Base-by-base conservation (phyloP, 805 yeast species). In the Yarrowia sp. region DNA sequence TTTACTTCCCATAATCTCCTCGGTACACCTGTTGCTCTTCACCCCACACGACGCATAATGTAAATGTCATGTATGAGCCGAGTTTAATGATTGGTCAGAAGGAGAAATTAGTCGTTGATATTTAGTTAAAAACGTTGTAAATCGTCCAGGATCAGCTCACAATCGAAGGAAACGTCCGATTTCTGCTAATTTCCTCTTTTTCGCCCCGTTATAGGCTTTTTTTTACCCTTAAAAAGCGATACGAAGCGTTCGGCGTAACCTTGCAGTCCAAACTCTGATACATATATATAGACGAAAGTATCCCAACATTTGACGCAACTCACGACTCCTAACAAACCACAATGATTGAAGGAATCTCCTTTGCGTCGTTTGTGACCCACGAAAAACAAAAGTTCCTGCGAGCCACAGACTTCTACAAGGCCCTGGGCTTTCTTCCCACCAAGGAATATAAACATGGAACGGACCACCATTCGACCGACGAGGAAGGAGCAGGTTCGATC, bases 321-420 rank as follows among this genome's bases (percentile, higher is more conserved):
- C n/a, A n/a, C n/a, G n/a, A 26, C 30, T 26, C 30, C 8, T 4
- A 26, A 26, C n/a, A n/a, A n/a, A n/a, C 30, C 36, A 30, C 56
- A 19, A 52, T 36, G 46, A 61, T 61, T 26, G 46, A 44, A 24
- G 73, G 71, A 11, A 40, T 69, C 36, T 69, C 73, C 40, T 70
- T 68, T 40, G 62, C 69, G 40, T 71, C 73, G n/a, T 82, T 75
- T 17, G 79, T 79, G 67, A 90, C 92, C 11, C 78, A 84, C 17
- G 80, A 80, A 64, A 71, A 74, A 26, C 72, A 72, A 16, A 72
- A 83, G 38, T 82, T 80, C 65, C 69, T 76, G 30, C 71, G 79
- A 32, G 80, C 92, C 4, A 74, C 82, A 35, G 71, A 74, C 26
- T 90, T 90, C 76, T 90, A 90, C 75, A 74, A 80, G 64, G 75